Evolutionary conservation across 306 rosid species (phyloP), one percentile per base, ranked within the genome.

Genomic region (Begonia peltatifolia): DNA sequence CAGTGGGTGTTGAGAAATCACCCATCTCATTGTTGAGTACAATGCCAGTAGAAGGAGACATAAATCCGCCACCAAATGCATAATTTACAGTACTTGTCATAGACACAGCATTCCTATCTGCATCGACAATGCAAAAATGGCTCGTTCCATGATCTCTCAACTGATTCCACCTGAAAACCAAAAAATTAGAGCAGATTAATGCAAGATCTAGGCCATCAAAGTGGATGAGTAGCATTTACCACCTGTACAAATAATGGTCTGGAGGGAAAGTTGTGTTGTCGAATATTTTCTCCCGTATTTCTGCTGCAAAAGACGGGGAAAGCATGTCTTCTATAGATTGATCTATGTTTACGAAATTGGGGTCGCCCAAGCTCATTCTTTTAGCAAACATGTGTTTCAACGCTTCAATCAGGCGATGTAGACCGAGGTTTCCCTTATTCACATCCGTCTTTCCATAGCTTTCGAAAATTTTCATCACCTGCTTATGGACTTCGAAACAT

Each of bases 311-410:
- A 36, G 80, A 68, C 3, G 76, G 77, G 6, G 87, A 85, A 58
- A 89, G 87, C 97, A 89, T 89, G 43, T 74, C 56, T 11, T 71
- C 65, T 49, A 63, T 57, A 30, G 68, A 64, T 4, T 43, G 44
- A 42, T 56, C 62, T 12, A 74, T 68, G 58, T 85, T 62, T 9
- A 66, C 81, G 35, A 89, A 89, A 35, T 72, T 42, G 11, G 97
- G 97, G 70, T 89, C 97, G 11, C 97, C 97, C 72, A 89, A 68
- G 67, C 85, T 80, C 97, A 89, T 89, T 71, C 97, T 65, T 50
- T 73, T 41, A 15, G 95, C 78, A 59, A 55, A 82, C 81, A 69
- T 78, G 87, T 82, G 90, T 60, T 85, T 89, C 50, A 80, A 42
- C 18, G 97, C 95, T 80, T 89, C 97, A 25, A 85, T 64, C 60